phyloP scores from a whole-genome alignment of 2,329 filamentous ascomycete species.

The Trichophyton mentagrophytes region DNA sequence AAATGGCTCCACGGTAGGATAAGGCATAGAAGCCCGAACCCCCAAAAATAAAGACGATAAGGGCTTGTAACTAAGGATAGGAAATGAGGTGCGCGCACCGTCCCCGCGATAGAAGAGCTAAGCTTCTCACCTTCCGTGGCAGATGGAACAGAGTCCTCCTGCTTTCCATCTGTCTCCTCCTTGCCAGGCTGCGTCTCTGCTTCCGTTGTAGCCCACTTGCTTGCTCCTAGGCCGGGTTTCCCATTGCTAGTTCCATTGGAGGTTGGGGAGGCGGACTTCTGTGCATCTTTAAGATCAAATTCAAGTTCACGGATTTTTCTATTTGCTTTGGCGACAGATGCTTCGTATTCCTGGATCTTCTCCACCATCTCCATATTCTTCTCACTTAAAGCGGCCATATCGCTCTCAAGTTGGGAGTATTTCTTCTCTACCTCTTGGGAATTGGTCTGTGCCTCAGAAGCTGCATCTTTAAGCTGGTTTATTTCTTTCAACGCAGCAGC shows the following conservation, averaged over 20 bases:
- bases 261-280: constrained; percentile 5
- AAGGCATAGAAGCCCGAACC: constrained; percentile 13
- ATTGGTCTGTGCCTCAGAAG: background rate
- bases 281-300: constrained; percentile 12
- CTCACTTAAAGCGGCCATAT: constrained; percentile 16
- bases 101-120: constrained; percentile 37
- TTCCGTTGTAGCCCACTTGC: constrained; percentile 28
- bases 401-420: constrained; percentile 21
- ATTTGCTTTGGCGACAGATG: constrained; percentile 18
- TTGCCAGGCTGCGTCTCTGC: constrained; percentile 14
- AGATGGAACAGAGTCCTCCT: constrained; percentile 24
- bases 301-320: constrained; percentile 16
- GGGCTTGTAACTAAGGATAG: constrained; percentile 14
- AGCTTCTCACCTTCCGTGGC: constrained; percentile 36
- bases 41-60: constrained; percentile 8
- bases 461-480: background rate
- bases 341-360: constrained; percentile 14
- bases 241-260: constrained; percentile 14
- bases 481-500: background rate
- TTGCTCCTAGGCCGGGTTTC: constrained; percentile 25
- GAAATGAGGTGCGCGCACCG: constrained; percentile 34
- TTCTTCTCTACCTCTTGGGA: background rate
- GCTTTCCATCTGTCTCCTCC: constrained; percentile 15
- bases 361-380: constrained; percentile 15
- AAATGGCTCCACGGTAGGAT: constrained; percentile 6